phyloP scores from a whole-genome alignment of 495 filamentous ascomycete genomes.

The Xylaria sp. region DNA sequence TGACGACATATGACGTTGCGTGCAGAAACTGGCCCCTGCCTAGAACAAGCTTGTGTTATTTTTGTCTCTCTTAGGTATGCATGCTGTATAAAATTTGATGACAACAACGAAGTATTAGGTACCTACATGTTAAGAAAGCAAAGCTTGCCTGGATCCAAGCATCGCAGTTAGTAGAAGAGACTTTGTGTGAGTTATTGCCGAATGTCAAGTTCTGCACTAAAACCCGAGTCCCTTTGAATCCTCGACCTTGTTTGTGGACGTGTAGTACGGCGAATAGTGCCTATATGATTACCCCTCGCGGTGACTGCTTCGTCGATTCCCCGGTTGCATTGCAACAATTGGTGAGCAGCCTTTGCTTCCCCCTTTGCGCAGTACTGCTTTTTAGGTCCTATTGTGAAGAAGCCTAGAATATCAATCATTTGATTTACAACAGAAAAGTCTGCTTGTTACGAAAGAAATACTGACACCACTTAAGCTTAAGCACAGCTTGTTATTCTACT shows the following conservation, averaged over 20 bases:
- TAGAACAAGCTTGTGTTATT: background rate
- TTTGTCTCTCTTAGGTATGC: conserved; percentile 2
- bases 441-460: too few relatives aligned
- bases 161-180: background rate
- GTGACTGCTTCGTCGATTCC: too few relatives aligned
- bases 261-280: too few relatives aligned
- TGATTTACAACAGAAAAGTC: too few relatives aligned
- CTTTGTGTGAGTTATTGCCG: background rate
- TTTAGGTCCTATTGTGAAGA: too few relatives aligned
- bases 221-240: background rate
- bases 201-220: background rate
- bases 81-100: background rate
- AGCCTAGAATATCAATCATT: too few relatives aligned
- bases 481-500: too few relatives aligned
- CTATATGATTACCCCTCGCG: too few relatives aligned
- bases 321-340: too few relatives aligned
- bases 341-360: too few relatives aligned
- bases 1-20: conserved; percentile 24
- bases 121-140: background rate
- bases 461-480: too few relatives aligned
- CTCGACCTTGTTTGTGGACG: background rate
- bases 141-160: background rate
- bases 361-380: too few relatives aligned
- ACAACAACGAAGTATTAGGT: background rate
- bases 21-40: background rate